Conservation (phyloP, 768 basidiomycete genomes). For the Ramaria sp. region DNA sequence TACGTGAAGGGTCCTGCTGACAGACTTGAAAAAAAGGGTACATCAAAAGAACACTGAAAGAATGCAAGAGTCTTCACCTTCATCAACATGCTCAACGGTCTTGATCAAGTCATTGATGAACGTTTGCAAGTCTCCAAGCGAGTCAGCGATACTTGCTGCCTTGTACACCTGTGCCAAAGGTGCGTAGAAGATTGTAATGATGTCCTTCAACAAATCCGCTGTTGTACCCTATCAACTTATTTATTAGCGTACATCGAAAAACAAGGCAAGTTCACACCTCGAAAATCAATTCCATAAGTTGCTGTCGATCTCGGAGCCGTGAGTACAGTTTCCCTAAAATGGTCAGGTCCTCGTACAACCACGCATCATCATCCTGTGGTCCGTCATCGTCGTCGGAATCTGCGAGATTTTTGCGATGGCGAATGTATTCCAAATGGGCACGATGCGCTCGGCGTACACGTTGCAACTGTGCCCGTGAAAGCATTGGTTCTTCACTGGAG, state of each 20-base stretch:
- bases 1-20: slow-evolving; percentile 71
- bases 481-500: slow-evolving; percentile 59
- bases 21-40: slow-evolving; percentile 37
- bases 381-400: slow-evolving; percentile 94
- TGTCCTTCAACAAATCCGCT: slow-evolving; percentile 91
- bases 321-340: slow-evolving; percentile 72
- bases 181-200: slow-evolving; percentile 96
- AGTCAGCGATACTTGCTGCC: slow-evolving; percentile 95
- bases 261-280: slow-evolving; percentile 44
- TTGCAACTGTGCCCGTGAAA: slow-evolving; percentile 71
- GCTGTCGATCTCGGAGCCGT: slow-evolving; percentile 76
- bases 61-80: slow-evolving; percentile 41
- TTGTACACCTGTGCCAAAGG: slow-evolving; percentile 95
- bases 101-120: slow-evolving; percentile 92
- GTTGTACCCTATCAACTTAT: slow-evolving; percentile 66
- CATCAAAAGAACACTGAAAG: background rate
- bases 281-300: slow-evolving; percentile 86
- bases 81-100: slow-evolving; percentile 88
- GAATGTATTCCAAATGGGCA: slow-evolving; percentile 69
- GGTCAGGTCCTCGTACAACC: slow-evolving; percentile 88
- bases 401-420: slow-evolving; percentile 41
- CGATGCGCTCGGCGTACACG: slow-evolving; percentile 67
- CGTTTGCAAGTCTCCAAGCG: slow-evolving; percentile 79
- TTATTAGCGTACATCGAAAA: background rate
- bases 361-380: slow-evolving; percentile 88